These are phyloP conservation scores for Exophiala viscosa DNA, from an alignment of 2,329 filamentous ascomycete species.

Conservation along the genomic window DNA sequence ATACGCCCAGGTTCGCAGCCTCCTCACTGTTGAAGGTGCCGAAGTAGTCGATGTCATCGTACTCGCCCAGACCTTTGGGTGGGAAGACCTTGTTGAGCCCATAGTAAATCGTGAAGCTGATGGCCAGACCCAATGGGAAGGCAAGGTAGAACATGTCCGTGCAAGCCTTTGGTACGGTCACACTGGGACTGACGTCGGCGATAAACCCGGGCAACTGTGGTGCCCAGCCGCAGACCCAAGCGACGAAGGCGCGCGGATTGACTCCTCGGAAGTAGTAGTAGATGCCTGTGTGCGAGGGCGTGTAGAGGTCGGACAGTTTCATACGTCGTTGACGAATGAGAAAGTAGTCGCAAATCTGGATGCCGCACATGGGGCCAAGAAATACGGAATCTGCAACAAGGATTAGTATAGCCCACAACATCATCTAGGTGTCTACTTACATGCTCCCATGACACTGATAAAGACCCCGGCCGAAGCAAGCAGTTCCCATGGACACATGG, in stretches of 20 bases:
- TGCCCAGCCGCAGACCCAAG: conserved; percentile 37
- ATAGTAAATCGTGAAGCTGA: conserved; percentile 37
- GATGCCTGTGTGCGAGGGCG: conserved; percentile 32
- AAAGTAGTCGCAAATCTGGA: conserved; percentile 34
- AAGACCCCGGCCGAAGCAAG: conserved; percentile 46
- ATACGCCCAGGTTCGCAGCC: conserved; percentile 19
- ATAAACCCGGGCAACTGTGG: conserved; percentile 33
- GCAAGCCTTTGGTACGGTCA: conserved; percentile 31
- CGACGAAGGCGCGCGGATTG: conserved; percentile 42
- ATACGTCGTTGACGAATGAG: conserved; percentile 37
- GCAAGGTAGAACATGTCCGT: conserved; percentile 41
- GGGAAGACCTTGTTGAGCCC: conserved; percentile 30
- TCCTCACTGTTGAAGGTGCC: conserved; percentile 18
- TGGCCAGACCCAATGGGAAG: conserved; percentile 39
- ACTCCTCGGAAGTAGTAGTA: conserved; percentile 44
- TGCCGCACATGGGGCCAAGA: conserved; percentile 40
- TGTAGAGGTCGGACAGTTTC: conserved; percentile 44
- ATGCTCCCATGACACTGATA: conserved; percentile 43
- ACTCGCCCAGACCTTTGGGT: conserved; percentile 18
- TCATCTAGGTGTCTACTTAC: neutral
- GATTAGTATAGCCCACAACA: too few relatives aligned
- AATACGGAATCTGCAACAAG: conserved; percentile 39
- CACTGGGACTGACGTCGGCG: conserved; percentile 20
- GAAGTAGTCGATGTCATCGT: conserved; percentile 22
- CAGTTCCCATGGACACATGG: conserved; percentile 52